A percentile compares a stretch with the other conserved stretches of the same genome.
Evolutionary conservation across 2,329 filamentous ascomycete species (phyloP).

Genomic region (Trichoderma afroharzianum): DNA sequence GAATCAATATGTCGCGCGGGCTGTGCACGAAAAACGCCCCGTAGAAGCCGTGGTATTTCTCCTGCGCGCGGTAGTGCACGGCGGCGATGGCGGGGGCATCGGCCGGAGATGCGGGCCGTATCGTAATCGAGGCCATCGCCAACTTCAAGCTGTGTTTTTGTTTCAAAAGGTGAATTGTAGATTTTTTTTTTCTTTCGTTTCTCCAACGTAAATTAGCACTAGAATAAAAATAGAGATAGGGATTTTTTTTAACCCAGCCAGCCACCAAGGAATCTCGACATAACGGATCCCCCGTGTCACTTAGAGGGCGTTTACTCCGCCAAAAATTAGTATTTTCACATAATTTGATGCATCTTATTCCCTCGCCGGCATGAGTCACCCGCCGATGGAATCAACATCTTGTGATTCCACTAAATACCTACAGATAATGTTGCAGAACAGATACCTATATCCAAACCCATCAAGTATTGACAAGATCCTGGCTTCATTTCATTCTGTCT

Average conservation of each 20-base stretch:
- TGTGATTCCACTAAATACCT: neutral
- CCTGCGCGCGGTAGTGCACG: conserved; percentile 22
- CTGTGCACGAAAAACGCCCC: conserved; percentile 19
- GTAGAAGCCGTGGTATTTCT: conserved; percentile 22
- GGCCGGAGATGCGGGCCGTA: conserved; percentile 16
- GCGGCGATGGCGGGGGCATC: conserved; percentile 19
- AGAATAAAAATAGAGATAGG: neutral
- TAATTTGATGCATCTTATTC: neutral
- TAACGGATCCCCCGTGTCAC: neutral
- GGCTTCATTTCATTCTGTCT: conserved; percentile 17
- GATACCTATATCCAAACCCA: neutral
- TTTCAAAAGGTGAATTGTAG: neutral
- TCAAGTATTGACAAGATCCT: conserved; percentile 9
- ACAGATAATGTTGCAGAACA: neutral
- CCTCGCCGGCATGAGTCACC: neutral
- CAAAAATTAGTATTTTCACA: neutral
- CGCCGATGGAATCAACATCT: neutral
- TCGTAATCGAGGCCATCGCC: neutral
- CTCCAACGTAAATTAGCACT: neutral
- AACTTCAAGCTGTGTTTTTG: neutral
- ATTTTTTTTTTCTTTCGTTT: neutral
- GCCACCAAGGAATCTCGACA: neutral
- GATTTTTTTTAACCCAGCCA: neutral
- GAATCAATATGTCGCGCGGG: conserved; percentile 17
- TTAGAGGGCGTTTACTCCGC: neutral